Conservation (phyloP, 768 basidiomycete species). For the Xerocomellus amylosporus region DNA sequence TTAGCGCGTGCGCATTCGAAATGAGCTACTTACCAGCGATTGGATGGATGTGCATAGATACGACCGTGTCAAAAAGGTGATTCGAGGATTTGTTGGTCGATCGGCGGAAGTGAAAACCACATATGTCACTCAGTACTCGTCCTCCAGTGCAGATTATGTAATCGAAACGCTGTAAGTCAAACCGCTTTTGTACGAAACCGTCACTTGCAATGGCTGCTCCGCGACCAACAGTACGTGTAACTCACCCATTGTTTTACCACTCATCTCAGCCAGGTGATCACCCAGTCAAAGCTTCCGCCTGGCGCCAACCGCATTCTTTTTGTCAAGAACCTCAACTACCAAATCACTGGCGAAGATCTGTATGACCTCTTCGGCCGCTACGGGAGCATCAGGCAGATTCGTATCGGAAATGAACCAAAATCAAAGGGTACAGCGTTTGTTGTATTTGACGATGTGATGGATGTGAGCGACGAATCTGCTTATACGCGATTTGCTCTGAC, state of each 20-base stretch:
- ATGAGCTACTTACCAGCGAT: slow-evolving; percentile 1
- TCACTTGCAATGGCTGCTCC: slow-evolving; percentile 55
- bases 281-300: slow-evolving; percentile 81
- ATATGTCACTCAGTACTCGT: too few relatives aligned
- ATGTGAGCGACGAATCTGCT: slow-evolving; percentile 49
- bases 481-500: slow-evolving; percentile 8
- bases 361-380: slow-evolving; percentile 98
- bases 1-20: slow-evolving; percentile 28
- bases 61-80: too few relatives aligned
- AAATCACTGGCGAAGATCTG: slow-evolving; percentile 88
- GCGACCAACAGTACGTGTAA: slow-evolving; percentile 57
- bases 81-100: neutral
- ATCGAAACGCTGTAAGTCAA: neutral
- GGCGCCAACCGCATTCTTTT: slow-evolving; percentile 91
- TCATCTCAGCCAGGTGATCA: neutral
- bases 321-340: slow-evolving; percentile 91
- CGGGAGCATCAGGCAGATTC: slow-evolving; percentile 92
- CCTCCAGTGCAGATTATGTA: slow-evolving; percentile 23
- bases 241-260: neutral
- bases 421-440: slow-evolving; percentile 96
- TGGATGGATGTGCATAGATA: neutral
- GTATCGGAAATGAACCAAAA: slow-evolving; percentile 89
- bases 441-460: slow-evolving; percentile 95
- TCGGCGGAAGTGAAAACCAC: too few relatives aligned
- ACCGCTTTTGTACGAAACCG: neutral